Percentiles rank a stretch among this genome's conserved stretches.
These are phyloP conservation scores for Poterioochromonas sp. DNA, from an alignment of 352 stramenopile species.

Conservation along the genomic window DNA sequence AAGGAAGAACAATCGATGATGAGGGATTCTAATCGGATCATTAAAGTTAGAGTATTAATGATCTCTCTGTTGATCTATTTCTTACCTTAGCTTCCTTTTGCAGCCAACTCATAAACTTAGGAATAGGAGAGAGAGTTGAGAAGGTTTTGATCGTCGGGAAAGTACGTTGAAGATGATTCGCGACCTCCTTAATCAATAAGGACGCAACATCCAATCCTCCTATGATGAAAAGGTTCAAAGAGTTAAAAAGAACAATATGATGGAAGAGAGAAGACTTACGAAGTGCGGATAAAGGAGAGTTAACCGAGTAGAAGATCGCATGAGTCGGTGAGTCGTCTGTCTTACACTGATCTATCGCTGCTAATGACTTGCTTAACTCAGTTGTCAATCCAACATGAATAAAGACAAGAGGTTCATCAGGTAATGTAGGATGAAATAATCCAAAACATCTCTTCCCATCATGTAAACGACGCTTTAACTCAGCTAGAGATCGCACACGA, in stretches of 20 bases:
- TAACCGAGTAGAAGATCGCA: conserved; percentile 27
- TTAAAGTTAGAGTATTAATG: neutral
- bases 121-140: conserved; percentile 28
- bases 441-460: conserved; percentile 23
- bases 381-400: conserved; percentile 17
- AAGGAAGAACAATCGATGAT: neutral
- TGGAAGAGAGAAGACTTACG: neutral
- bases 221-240: neutral
- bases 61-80: too few relatives aligned
- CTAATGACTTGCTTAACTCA: neutral
- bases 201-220: conserved; percentile 15
- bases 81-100: neutral
- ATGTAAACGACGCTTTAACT: conserved; percentile 25
- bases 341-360: neutral
- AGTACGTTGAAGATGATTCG: neutral
- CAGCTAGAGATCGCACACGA: neutral
- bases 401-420: conserved; percentile 16
- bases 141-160: neutral
- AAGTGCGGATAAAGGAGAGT: conserved; percentile 5
- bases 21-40: neutral
- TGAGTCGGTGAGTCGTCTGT: neutral
- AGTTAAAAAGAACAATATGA: neutral
- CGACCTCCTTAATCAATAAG: neutral
- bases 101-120: neutral
- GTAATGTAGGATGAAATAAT: conserved; percentile 14